Base-by-base conservation (phyloP, 257 asterid genomes). In the Cynanchum wilfordii region DNA sequence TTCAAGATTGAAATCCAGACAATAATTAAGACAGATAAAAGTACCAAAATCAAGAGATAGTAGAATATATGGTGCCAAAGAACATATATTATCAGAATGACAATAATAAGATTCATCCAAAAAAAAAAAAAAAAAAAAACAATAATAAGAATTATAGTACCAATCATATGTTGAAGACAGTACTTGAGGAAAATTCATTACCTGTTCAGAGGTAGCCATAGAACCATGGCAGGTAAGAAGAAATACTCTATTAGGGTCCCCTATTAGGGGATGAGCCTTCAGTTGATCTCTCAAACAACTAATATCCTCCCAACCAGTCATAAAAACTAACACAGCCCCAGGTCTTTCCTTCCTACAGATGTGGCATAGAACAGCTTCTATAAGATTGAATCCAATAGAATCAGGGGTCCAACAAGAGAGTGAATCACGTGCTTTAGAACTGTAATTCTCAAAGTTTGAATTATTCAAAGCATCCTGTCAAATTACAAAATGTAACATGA, bases 261-360 rank as follows among this genome's bases (percentile, higher is more conserved):
- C 99, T 76, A 94, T 75, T 60, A 94, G 97, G 58, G 99, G 99
- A 79, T 94, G 99, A 73, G 98, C 99, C 84, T 91, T 94, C 78
- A 91, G 66, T 77, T 94, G 98, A 87, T 91, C 97, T 84, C 96
- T 84, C 85, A 94, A 82, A 81, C 96, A 91, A 83, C 98, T 94
- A 72, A 94, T 94, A 83, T 94, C 99, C 79, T 94, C 99, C 98
- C 99, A 94, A 40, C 99, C 99, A n/a, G 99, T 94, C 98, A 94
- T 86, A 78, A 94, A 94, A 77, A 91, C 99, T 80, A 94, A 80
- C 69, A 91, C 95, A 63, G 90, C 97, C 58, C 99, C 99, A 49
- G 93, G 83, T 33, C 98, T 88, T 79, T 94, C 99, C 90, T 94
- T 94, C 76, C 98, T 92, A 81, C 98, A 88, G 80, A 91, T 94